Evolutionary conservation across 2,329 filamentous ascomycete species (phyloP).

Genomic region (Xenosphaeropsis pyriputrescens): DNA sequence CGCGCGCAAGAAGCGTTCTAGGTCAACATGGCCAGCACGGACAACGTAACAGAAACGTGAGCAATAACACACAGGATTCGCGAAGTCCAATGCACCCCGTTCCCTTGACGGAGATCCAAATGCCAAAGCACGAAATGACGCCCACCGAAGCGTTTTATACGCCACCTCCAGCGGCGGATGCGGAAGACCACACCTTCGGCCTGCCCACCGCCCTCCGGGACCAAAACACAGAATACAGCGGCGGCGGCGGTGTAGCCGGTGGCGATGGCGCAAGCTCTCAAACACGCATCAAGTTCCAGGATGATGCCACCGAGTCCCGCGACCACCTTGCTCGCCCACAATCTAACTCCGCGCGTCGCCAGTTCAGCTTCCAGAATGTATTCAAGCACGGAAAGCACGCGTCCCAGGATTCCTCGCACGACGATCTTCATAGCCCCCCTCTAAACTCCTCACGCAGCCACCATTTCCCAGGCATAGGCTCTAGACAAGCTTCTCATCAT

Average conservation of each 20-base stretch:
- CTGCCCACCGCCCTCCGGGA: slow-evolving; percentile 23
- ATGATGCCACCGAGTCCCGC: slow-evolving; percentile 3
- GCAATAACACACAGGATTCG: slow-evolving; percentile 16
- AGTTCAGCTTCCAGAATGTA: slow-evolving; percentile 87
- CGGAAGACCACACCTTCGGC: slow-evolving; percentile 32
- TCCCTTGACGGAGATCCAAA: slow-evolving; percentile 44
- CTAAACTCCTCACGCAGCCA: slow-evolving; percentile 11
- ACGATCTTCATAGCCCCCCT: slow-evolving; percentile 4
- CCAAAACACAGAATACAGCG: slow-evolving; percentile 32
- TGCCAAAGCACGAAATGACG: slow-evolving; percentile 29
- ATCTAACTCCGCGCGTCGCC: slow-evolving; percentile 48
- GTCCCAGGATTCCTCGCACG: slow-evolving; percentile 3
- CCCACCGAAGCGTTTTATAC: slow-evolving; percentile 24
- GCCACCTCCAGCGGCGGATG: slow-evolving; percentile 7
- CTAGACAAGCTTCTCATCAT: slow-evolving; percentile 22
- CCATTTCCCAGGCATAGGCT: slow-evolving; percentile 17
- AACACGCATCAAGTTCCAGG: slow-evolving; percentile 32
- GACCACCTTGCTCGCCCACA: slow-evolving; percentile 30
- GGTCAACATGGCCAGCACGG: slow-evolving; percentile 6
- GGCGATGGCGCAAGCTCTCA: slow-evolving; percentile 14
- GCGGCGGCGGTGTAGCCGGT: slow-evolving; percentile 20
- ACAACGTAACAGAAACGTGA: slow-evolving; percentile 5
- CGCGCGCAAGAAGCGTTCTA: slow-evolving; percentile 21
- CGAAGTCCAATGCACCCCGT: slow-evolving; percentile 46
- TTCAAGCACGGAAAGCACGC: slow-evolving; percentile 28